These are phyloP conservation scores for Plasmodium relictum DNA, from an alignment of 169 alveolate species.

Conservation along the genomic window DNA sequence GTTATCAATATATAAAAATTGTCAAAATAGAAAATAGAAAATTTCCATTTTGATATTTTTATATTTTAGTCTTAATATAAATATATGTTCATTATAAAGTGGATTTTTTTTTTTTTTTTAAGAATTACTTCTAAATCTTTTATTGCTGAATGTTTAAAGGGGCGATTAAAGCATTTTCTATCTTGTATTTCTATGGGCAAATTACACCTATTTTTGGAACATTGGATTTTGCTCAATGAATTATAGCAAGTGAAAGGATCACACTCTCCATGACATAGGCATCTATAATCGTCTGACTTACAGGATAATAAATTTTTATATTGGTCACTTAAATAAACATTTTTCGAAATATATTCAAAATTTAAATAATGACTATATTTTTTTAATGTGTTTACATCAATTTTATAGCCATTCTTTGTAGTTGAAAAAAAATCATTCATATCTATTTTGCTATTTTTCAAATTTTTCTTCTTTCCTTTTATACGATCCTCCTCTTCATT, in stretches of 20 bases:
- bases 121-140: constrained; percentile 51
- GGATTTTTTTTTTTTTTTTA: constrained; percentile 9
- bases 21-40: neutral
- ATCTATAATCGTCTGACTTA: constrained; percentile 60
- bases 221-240: constrained; percentile 78
- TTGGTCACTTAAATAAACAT: constrained; percentile 12
- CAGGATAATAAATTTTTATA: constrained; percentile 40
- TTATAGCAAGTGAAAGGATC: constrained; percentile 77
- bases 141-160: constrained; percentile 58
- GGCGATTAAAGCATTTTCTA: constrained; percentile 77
- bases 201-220: constrained; percentile 77
- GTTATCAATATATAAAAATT: too few relatives aligned
- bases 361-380: constrained; percentile 26
- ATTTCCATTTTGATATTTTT: neutral
- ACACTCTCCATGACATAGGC: constrained; percentile 75
- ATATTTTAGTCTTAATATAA: neutral
- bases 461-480: constrained; percentile 27
- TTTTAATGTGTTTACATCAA: constrained; percentile 37
- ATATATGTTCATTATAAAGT: neutral
- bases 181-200: constrained; percentile 72
- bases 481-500: neutral
- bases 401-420: constrained; percentile 29
- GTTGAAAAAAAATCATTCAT: constrained; percentile 7
- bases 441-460: constrained; percentile 28
- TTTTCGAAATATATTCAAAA: constrained; percentile 43